phyloP scores from a whole-genome alignment of 2,329 filamentous ascomycete species.

The Nothophoma quercina region DNA sequence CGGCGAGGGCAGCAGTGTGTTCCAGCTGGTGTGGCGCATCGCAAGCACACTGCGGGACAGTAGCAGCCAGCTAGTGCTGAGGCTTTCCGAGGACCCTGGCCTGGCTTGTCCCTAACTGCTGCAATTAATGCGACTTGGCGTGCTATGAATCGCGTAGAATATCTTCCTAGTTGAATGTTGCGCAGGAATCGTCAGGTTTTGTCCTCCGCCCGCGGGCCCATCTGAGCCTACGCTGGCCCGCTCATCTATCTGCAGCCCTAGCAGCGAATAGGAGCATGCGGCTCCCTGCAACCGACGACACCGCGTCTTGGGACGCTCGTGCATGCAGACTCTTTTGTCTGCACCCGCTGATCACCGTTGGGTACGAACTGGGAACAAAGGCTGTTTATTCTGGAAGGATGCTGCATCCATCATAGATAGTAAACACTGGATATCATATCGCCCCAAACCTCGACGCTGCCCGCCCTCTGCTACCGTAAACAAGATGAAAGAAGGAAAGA shows the following conservation, averaged over 20 bases:
- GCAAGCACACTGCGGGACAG: background rate
- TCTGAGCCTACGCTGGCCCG: constrained; percentile 1
- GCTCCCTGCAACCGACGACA: background rate
- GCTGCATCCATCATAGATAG: background rate
- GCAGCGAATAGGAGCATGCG: background rate
- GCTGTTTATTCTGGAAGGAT: too few species aligned
- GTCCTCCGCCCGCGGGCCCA: background rate
- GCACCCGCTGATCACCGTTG: too few species aligned
- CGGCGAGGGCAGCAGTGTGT: background rate
- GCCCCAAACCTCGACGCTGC: constrained; percentile 12
- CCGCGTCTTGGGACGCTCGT: background rate
- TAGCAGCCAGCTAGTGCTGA: background rate
- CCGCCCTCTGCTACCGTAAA: background rate
- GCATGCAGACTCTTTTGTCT: background rate
- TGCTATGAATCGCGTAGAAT: background rate
- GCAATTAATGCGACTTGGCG: background rate
- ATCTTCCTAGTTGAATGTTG: background rate
- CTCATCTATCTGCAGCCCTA: constrained; percentile 22
- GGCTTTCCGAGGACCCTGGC: background rate
- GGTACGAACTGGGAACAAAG: too few species aligned
- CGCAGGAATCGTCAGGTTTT: background rate
- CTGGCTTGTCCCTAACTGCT: background rate
- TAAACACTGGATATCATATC: constrained; percentile 36
- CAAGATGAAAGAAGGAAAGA: constrained; percentile 18
- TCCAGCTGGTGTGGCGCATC: constrained; percentile 1